These are phyloP conservation scores for Neospora caninum DNA, from an alignment of 169 alveolate genomes.

Conservation along the genomic window DNA sequence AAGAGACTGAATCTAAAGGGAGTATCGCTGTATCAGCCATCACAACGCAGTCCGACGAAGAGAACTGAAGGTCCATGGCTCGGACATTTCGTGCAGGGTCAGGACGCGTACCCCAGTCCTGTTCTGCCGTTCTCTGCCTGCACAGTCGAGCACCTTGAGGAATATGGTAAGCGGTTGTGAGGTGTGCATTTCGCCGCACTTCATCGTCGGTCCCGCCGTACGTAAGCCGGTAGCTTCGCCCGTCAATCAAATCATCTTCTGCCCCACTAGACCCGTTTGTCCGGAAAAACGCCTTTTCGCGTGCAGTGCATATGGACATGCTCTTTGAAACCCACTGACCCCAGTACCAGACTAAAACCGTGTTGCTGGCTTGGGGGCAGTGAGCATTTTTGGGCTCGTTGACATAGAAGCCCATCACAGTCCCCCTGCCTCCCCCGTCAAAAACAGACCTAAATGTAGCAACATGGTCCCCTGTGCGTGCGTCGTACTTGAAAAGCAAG, in stretches of 20 bases:
- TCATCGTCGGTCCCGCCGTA: slow-evolving; percentile 2
- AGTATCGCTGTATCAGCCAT: not conserved
- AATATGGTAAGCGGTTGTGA: not conserved
- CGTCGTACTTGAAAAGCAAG: not conserved
- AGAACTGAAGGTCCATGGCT: not conserved
- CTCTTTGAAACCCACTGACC: not conserved
- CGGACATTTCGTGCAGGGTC: not conserved
- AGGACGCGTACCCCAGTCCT: not conserved
- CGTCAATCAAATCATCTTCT: not conserved
- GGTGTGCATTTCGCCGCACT: not conserved
- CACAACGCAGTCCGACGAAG: not conserved
- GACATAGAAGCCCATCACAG: not conserved
- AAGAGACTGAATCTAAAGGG: not conserved
- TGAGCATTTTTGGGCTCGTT: not conserved
- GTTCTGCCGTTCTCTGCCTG: not conserved
- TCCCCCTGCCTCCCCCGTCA: not conserved
- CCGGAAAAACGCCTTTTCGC: not conserved
- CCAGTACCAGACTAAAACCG: not conserved
- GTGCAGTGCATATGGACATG: not conserved
- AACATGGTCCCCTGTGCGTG: slow-evolving; percentile 27
- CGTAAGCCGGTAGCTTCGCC: not conserved
- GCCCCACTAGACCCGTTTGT: slow-evolving; percentile 4
- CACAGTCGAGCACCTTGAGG: not conserved
- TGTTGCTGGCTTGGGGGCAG: not conserved
- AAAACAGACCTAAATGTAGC: not conserved